Conservation (phyloP, 2,329 filamentous ascomycete species). For the Periconia sp. region DNA sequence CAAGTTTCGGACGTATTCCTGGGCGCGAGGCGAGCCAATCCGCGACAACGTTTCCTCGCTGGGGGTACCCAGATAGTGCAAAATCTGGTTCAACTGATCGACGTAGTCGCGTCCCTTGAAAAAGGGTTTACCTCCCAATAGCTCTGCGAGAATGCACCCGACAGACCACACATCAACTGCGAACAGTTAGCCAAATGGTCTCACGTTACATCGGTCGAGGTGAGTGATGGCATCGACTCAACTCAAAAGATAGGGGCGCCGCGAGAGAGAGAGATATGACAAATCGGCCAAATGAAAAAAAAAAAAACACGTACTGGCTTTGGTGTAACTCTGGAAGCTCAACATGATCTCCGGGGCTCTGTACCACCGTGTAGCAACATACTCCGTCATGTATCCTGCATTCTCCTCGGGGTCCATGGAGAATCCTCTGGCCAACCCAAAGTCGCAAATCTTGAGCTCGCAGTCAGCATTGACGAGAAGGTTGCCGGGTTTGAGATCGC, state of each 20-base stretch:
- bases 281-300: not conserved
- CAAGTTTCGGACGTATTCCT: conserved; percentile 97
- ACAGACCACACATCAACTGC: conserved; percentile 98
- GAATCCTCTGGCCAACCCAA: conserved; percentile 93
- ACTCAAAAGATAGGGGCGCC: not conserved
- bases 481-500: conserved; percentile 96
- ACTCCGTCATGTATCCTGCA: conserved; percentile 99
- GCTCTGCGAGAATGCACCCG: conserved; percentile 93
- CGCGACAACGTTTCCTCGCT: conserved; percentile 92
- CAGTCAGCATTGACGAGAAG: conserved; percentile 97
- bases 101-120: conserved; percentile 99
- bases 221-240: conserved; percentile 8
- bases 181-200: conserved; percentile 17
- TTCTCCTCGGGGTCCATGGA: conserved; percentile 97
- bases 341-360: conserved; percentile 98
- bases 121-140: conserved; percentile 93
- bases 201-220: conserved; percentile 14
- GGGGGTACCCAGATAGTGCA: conserved; percentile 95
- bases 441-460: conserved; percentile 99
- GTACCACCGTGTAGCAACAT: conserved; percentile 98
- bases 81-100: conserved; percentile 98
- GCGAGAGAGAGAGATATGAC: not conserved
- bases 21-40: conserved; percentile 91
- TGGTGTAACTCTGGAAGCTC: conserved; percentile 99
- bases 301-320: conserved; percentile 83